A percentile compares a stretch with the other conserved stretches of the same genome.
Evolutionary conservation across 208 protist species (phyloP).

Genomic region (Zelonia costaricensis): DNA sequence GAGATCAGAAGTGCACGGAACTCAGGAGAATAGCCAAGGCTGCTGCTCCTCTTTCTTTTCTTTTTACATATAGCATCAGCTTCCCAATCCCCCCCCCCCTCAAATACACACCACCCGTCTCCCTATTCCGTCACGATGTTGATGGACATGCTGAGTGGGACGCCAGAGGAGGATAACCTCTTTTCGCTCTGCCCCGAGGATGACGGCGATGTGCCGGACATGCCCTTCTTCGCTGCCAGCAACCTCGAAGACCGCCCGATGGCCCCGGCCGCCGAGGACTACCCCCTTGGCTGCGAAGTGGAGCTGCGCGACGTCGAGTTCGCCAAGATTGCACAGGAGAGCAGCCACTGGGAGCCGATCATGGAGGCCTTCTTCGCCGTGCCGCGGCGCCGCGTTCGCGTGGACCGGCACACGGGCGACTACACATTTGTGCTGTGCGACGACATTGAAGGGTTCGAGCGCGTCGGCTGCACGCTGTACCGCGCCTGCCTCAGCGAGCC

Average conservation of each 20-base stretch:
- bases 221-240: constrained; percentile 80
- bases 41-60: not conserved
- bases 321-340: constrained; percentile 65
- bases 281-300: constrained; percentile 83
- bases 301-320: constrained; percentile 76
- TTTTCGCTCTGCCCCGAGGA: constrained; percentile 36
- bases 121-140: constrained; percentile 4
- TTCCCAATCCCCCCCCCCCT: not conserved
- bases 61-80: not conserved
- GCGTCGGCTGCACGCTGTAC: constrained; percentile 81
- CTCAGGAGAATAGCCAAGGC: too few relatives aligned
- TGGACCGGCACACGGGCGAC: constrained; percentile 74
- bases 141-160: constrained; percentile 9
- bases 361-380: constrained; percentile 75
- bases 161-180: constrained; percentile 20
- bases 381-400: constrained; percentile 58
- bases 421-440: constrained; percentile 84
- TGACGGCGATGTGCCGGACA: constrained; percentile 42
- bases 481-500: constrained; percentile 82
- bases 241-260: constrained; percentile 68
- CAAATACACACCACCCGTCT: not conserved
- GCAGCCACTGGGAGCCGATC: constrained; percentile 70
- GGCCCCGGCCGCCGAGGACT: constrained; percentile 75
- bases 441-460: constrained; percentile 51
- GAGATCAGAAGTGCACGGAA: too few relatives aligned